Evolutionary conservation across 441 rosid species (phyloP), one percentile per base, ranked within the genome.

Genomic region (Kokia cookei): DNA sequence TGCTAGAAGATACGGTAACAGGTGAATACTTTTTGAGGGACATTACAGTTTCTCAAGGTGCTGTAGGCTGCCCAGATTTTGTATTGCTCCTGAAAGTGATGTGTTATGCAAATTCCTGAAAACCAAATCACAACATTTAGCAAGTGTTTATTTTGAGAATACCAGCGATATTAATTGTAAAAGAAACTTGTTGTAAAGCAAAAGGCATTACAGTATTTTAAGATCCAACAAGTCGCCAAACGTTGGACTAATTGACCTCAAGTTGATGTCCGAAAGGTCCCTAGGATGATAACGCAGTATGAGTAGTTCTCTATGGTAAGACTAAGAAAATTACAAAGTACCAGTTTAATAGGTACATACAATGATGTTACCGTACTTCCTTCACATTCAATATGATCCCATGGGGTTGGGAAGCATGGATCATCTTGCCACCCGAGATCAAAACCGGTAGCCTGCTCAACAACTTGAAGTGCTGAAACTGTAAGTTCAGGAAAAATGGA

Each of bases 401-500:
- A 94, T 42, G 85, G 76, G 58, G 70, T 79, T 1, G 97, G 99
- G 71, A 88, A 91, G 82, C 99, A 94, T 8, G 99, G 99, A 72
- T 94, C 97, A 67, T 94, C 98, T 85, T 89, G 85, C 99, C 99
- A 94, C 53, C 84, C 86, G 27, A 94, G 89, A 83, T 93, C 97
- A 17, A 90, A 78, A 48, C 94, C 94, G 0, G 91, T 84, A 17
- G 86, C 85, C 73, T 91, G 93, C 79, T 91, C 91, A 53, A 94
- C 91, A 77, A 94, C 97, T 79, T 92, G 88, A 81, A 94, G 97
- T 67, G 99, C 97, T 0, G 96, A 92, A 73, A 91, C 99, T 94
- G 90, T 13, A 71, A 43, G 80, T 48, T 54, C 58, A 37, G 65
- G 65, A 29, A 43, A 40, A 58, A 37, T 37, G 42, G 71, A 76